Percentiles rank a stretch among this genome's conserved stretches.
Evolutionary conservation across 2,329 filamentous ascomycete species (phyloP).

Genomic region (Diplodia scrobiculata): DNA sequence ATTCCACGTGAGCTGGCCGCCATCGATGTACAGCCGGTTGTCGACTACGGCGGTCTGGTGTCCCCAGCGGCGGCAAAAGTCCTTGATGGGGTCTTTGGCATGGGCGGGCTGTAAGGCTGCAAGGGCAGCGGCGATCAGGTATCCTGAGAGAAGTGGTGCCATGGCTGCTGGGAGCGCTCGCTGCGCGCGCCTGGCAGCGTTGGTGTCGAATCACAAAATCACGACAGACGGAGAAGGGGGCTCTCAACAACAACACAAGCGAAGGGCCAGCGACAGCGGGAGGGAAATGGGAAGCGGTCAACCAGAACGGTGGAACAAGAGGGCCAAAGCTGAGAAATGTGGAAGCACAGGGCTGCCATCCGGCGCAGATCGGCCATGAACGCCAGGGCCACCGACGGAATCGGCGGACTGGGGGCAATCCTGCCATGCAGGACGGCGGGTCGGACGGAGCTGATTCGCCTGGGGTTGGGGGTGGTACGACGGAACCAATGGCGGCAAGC

Average conservation of each 20-base stretch:
- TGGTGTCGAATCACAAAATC: conserved; percentile 33
- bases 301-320: conserved; percentile 26
- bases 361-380: conserved; percentile 12
- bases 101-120: conserved; percentile 36
- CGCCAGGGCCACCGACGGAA: conserved; percentile 24
- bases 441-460: conserved; percentile 13
- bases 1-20: conserved; percentile 61
- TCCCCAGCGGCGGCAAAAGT: conserved; percentile 55
- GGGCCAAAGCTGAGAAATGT: conserved; percentile 25
- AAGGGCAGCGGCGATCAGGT: conserved; percentile 38
- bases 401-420: conserved; percentile 21
- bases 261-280: conserved; percentile 7
- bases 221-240: background rate
- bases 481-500: conserved; percentile 23
- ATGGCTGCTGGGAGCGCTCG: conserved; percentile 39
- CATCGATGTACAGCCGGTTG: conserved; percentile 63
- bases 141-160: conserved; percentile 37
- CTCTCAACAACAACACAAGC: conserved; percentile 1
- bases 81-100: conserved; percentile 53
- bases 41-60: conserved; percentile 65
- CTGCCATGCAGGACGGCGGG: conserved; percentile 17
- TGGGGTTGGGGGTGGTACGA: conserved; percentile 9
- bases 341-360: conserved; percentile 26
- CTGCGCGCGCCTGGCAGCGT: conserved; percentile 27
- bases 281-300: conserved; percentile 13